A percentile compares a stretch with the other conserved stretches of the same genome.
phyloP scores from a whole-genome alignment of 2,329 filamentous ascomycete genomes.

The Coniella lustricola region DNA sequence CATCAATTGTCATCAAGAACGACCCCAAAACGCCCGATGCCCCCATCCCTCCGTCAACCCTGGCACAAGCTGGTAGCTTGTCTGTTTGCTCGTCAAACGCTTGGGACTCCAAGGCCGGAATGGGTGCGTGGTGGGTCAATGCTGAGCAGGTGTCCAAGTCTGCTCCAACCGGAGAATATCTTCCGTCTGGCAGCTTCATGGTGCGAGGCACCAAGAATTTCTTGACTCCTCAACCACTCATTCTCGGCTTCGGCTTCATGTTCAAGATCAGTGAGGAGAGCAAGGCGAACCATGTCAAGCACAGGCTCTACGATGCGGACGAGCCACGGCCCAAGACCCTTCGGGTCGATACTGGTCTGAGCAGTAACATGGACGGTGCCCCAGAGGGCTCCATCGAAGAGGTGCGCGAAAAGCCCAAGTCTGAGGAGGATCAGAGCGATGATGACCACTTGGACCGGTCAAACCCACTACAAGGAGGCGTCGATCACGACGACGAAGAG shows the following conservation, averaged over 20 bases:
- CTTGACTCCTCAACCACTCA: conserved; percentile 75
- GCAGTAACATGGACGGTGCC: too few relatives aligned
- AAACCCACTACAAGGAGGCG: conserved; percentile 30
- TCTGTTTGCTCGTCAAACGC: conserved; percentile 80
- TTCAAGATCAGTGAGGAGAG: conserved; percentile 88
- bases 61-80: conserved; percentile 82
- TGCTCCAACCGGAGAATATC: conserved; percentile 69
- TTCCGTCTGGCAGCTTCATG: conserved; percentile 72
- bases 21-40: conserved; percentile 68
- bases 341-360: too few relatives aligned
- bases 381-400: conserved; percentile 10
- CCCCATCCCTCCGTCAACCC: conserved; percentile 82
- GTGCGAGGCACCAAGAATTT: conserved; percentile 86
- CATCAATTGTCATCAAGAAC: conserved; percentile 87
- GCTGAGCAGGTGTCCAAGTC: conserved; percentile 87
- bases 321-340: neutral
- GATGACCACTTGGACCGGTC: conserved; percentile 19
- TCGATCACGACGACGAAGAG: conserved; percentile 13
- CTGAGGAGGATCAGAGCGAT: conserved; percentile 27
- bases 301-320: conserved; percentile 40
- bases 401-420: conserved; percentile 21
- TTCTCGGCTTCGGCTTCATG: conserved; percentile 81
- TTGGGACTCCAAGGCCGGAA: conserved; percentile 94
- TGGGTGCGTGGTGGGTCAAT: conserved; percentile 94
- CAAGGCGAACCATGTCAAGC: conserved; percentile 70